Evolutionary conservation across 345 rosid species (phyloP).

Genomic region (Populus davidiana): DNA sequence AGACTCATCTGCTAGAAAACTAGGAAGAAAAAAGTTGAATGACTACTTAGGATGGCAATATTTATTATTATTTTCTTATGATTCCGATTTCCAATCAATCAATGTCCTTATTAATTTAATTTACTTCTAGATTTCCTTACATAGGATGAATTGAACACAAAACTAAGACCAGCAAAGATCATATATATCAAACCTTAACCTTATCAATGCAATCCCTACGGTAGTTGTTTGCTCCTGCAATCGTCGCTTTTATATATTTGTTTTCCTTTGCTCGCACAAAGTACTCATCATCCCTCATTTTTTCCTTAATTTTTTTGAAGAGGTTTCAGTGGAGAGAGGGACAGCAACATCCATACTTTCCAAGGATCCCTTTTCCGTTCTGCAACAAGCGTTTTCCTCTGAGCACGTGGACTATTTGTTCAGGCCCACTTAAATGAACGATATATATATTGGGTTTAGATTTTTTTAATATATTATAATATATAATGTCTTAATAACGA

Average conservation of each 20-base stretch:
- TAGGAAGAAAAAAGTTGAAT: no score
- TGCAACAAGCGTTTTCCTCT: not conserved
- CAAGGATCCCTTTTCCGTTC: not conserved
- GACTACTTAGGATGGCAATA: not conserved
- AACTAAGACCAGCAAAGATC: not conserved
- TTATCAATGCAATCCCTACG: not conserved
- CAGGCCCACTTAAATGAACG: no score
- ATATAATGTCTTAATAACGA: no score
- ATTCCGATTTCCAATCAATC: not conserved
- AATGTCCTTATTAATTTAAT: not conserved
- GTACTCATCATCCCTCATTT: not conserved
- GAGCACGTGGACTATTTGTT: not conserved
- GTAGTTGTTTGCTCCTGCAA: not conserved
- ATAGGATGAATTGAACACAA: not conserved
- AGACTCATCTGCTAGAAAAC: no score
- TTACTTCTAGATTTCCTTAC: not conserved
- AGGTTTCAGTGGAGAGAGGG: not conserved
- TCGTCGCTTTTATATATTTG: not conserved
- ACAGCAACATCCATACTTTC: not conserved
- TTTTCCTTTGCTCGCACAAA: no score
- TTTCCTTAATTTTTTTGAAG: not conserved
- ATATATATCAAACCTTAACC: not conserved
- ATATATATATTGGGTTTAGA: no score
- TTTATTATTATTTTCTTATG: not conserved
- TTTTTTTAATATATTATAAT: no score